Evolutionary conservation across 2,329 filamentous ascomycete genomes (phyloP), one percentile per base, ranked within the genome.

Genomic region (Hypoxylon sp.): DNA sequence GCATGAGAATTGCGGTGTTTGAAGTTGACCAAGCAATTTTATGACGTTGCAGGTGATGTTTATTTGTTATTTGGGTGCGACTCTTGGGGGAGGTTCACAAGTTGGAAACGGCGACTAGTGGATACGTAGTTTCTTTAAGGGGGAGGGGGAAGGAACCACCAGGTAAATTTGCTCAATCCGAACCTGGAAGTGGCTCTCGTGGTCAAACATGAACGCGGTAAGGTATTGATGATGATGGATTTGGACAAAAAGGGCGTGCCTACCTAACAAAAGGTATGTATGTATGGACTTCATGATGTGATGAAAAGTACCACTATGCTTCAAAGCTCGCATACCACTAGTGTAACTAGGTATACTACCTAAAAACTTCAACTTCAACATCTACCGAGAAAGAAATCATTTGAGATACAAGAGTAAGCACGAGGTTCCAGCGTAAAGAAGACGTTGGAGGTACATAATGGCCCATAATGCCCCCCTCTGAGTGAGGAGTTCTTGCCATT

Each of bases 41-140:
- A 34, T 49, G 41, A 25, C 14, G 23, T 28, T 36, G 2, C 28
- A 30, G 6, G 6, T 9, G 11, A 28, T 50, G 48, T 66, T 65
- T 53, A 48, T 43, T 62, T 28, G 28, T 36, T 28, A 14, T 48
- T 51, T 28, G 9, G 45, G 63, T 50, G 51, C 41, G 51, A 57
- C 63, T 9, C 45, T 59, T 6, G 10, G 9, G 10, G 9, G 19
- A 36, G 21, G 41, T 17, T 38, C 17, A 38, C 17, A 23, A 28
- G 14, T 43, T 30, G 36, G 48, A 41, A 59, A 58, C 5, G 7
- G 36, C 48, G 14, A 51, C 19, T 58, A 43, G 41, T 34, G 34
- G 2, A 4, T 14, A 46, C 17, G 23, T 25, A 23, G 23, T 43
- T 49, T 19, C 30, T 21, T 21, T 28, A 30, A 57, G 23, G 43